phyloP scores from a whole-genome alignment of 257 asterid species.

The Fraxinus excelsior region DNA sequence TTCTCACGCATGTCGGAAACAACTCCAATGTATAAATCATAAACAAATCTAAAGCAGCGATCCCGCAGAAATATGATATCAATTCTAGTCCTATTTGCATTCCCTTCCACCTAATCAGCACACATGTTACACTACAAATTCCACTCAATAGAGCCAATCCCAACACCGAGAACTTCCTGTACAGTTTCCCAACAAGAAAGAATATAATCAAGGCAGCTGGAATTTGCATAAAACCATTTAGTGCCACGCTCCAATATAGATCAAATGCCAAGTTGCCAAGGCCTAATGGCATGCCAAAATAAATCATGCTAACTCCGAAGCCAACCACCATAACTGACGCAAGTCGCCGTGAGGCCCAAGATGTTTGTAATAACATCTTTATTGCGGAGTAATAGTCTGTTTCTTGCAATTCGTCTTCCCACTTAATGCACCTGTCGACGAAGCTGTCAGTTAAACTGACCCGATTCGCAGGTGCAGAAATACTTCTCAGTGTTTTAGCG shows the following conservation, averaged over 20 bases:
- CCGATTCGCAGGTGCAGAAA: slow-evolving; percentile 34
- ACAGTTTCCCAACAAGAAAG: slow-evolving; percentile 16
- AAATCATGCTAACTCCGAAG: slow-evolving; percentile 33
- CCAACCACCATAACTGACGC: slow-evolving; percentile 43
- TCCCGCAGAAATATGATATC: slow-evolving; percentile 32
- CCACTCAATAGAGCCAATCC: slow-evolving; percentile 33
- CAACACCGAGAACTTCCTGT: slow-evolving; percentile 15
- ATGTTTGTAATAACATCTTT: slow-evolving; percentile 36
- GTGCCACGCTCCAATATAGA: slow-evolving; percentile 33
- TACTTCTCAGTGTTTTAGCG: slow-evolving; percentile 41
- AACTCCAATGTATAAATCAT: slow-evolving; percentile 38
- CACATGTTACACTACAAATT: slow-evolving; percentile 25
- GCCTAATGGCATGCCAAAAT: slow-evolving; percentile 46
- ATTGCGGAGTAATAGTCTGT: slow-evolving; percentile 45
- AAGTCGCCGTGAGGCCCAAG: slow-evolving; percentile 55
- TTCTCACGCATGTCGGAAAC: slow-evolving; percentile 35
- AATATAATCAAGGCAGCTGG: slow-evolving; percentile 31
- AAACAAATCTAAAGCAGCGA: slow-evolving; percentile 28
- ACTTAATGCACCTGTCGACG: slow-evolving; percentile 30
- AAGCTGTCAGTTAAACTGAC: slow-evolving; percentile 45
- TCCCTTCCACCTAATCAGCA: background rate
- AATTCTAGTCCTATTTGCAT: slow-evolving; percentile 28
- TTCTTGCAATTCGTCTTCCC: slow-evolving; percentile 19
- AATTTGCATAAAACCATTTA: slow-evolving; percentile 36
- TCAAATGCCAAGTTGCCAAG: slow-evolving; percentile 26